These are phyloP conservation scores for Alternaria arbusti DNA, from an alignment of 2,329 filamentous ascomycete genomes.

Conservation along the genomic window DNA sequence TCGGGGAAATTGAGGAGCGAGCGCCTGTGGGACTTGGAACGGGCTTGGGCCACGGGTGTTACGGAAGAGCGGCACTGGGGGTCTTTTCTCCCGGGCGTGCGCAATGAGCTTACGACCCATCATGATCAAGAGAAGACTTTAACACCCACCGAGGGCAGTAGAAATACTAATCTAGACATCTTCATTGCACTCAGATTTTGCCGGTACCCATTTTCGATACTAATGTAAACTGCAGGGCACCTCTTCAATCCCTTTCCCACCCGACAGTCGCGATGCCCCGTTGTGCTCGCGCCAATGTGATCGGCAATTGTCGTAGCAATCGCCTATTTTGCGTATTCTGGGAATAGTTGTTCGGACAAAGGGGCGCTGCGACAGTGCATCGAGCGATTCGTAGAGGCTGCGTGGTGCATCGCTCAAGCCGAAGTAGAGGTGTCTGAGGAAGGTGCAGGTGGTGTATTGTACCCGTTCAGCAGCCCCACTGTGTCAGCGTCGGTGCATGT, in stretches of 20 bases:
- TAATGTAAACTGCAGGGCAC: background rate
- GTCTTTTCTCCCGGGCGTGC: background rate
- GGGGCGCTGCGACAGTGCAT: background rate
- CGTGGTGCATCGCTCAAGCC: background rate
- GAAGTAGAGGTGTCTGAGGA: background rate
- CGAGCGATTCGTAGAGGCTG: background rate
- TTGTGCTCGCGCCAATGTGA: background rate
- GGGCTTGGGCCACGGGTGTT: background rate
- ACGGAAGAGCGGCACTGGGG: background rate
- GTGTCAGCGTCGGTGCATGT: background rate
- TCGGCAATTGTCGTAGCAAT: background rate
- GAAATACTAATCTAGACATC: accelerated
- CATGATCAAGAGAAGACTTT: accelerated
- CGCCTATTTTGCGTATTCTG: background rate
- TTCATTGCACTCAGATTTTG: background rate
- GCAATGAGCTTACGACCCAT: background rate
- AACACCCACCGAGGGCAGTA: background rate
- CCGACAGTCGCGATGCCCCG: background rate
- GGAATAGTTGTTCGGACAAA: background rate
- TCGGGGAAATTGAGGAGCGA: background rate
- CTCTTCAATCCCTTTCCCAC: background rate
- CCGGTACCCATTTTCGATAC: background rate
- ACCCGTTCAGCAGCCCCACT: background rate
- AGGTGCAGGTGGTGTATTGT: background rate
- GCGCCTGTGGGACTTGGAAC: background rate